Conservation (phyloP, 192 early-diverging fungal species). For the Radiomyces spectabilis region DNA sequence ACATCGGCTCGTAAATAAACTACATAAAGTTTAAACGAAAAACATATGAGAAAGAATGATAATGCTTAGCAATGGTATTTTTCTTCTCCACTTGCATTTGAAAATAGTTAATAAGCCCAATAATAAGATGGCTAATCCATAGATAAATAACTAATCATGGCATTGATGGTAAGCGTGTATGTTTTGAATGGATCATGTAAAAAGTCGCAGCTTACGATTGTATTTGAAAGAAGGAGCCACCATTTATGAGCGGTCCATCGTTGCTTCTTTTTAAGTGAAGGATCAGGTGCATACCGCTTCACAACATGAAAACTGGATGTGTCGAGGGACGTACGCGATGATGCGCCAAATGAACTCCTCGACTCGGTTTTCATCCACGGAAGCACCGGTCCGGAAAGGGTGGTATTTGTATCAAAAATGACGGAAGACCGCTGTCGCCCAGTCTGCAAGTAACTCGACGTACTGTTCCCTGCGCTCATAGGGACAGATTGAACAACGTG, state of each 20-base stretch:
- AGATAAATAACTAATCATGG: neutral
- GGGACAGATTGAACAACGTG: neutral
- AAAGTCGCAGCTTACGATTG: slow-evolving; percentile 35
- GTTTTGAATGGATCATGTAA: too few species aligned
- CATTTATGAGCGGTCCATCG: slow-evolving; percentile 41
- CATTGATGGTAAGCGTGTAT: too few species aligned
- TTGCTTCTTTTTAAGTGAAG: slow-evolving; percentile 4
- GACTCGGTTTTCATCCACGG: slow-evolving; percentile 23
- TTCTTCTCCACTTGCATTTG: slow-evolving; percentile 18
- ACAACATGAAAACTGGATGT: slow-evolving; percentile 19
- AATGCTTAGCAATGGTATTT: neutral
- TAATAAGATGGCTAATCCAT: slow-evolving; percentile 12
- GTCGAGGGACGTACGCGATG: slow-evolving; percentile 6
- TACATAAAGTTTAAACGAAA: neutral
- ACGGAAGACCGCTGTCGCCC: neutral
- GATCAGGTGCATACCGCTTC: slow-evolving; percentile 12
- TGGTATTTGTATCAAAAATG: neutral
- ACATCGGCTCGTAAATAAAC: slow-evolving; percentile 26
- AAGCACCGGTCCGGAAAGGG: slow-evolving; percentile 21
- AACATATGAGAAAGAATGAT: neutral
- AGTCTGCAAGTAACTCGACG: too few species aligned
- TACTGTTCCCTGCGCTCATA: too few species aligned
- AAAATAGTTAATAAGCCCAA: slow-evolving; percentile 15
- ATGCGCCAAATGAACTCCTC: slow-evolving; percentile 4
- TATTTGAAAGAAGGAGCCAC: slow-evolving; percentile 36